Conservation (phyloP, 2,329 filamentous ascomycete species). For the Monosporascus sp. region DNA sequence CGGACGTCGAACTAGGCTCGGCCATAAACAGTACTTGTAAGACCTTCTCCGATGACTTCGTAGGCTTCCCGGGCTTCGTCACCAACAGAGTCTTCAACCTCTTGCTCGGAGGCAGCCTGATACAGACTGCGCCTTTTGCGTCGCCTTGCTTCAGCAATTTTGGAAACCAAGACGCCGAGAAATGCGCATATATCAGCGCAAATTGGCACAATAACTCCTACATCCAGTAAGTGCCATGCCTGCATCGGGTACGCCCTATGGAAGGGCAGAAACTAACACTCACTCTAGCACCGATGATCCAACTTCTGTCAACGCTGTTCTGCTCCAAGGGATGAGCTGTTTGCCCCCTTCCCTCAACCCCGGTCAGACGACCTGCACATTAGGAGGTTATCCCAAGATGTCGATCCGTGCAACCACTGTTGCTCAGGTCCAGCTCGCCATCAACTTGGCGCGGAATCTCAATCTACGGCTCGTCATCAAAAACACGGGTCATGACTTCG, state of each 20-base stretch:
- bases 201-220: slow-evolving; percentile 23
- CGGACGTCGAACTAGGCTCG: not conserved
- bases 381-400: slow-evolving; percentile 22
- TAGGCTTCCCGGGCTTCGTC: slow-evolving; percentile 18
- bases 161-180: slow-evolving; percentile 18
- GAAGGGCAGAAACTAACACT: slow-evolving; percentile 4
- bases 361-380: slow-evolving; percentile 16
- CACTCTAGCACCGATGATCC: slow-evolving; percentile 20
- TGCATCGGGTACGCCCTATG: not conserved
- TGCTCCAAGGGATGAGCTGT: slow-evolving; percentile 21
- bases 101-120: slow-evolving; percentile 21
- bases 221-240: slow-evolving; percentile 16
- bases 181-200: slow-evolving; percentile 19
- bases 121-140: slow-evolving; percentile 20
- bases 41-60: slow-evolving; percentile 20
- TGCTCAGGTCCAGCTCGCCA: slow-evolving; percentile 21
- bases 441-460: slow-evolving; percentile 22
- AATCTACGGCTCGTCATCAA: slow-evolving; percentile 23
- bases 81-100: slow-evolving; percentile 20
- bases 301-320: slow-evolving; percentile 23
- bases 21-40: slow-evolving; percentile 17
- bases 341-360: slow-evolving; percentile 22
- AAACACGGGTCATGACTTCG: slow-evolving; percentile 23
- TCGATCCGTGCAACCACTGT: slow-evolving; percentile 22
- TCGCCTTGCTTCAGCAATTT: slow-evolving; percentile 23